Evolutionary conservation across 2,329 filamentous ascomycete species (phyloP).

Genomic region (Claviceps monticola): DNA sequence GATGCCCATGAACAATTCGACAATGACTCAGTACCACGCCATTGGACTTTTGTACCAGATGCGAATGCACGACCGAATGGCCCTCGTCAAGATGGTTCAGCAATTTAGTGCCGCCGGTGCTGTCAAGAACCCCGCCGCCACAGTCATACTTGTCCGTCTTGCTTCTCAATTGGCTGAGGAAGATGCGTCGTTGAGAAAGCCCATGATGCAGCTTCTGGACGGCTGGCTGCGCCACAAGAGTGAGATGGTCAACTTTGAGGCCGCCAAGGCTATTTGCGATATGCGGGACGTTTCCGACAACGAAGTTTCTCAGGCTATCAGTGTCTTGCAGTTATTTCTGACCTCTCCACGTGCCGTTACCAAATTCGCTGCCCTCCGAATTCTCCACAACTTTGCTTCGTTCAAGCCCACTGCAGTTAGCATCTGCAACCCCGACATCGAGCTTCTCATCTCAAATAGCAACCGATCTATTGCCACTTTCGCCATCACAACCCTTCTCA

Average conservation of each 20-base stretch:
- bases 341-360: slow-evolving; percentile 90
- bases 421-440: slow-evolving; percentile 92
- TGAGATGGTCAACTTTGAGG: slow-evolving; percentile 99
- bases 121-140: slow-evolving; percentile 87
- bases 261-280: slow-evolving; percentile 93
- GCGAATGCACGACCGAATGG: slow-evolving; percentile 95
- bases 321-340: slow-evolving; percentile 91
- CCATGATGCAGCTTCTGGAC: slow-evolving; percentile 94
- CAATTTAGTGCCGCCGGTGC: slow-evolving; percentile 86
- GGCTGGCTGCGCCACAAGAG: slow-evolving; percentile 97
- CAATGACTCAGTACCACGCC: slow-evolving; percentile 97
- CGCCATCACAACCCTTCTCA: slow-evolving; percentile 92
- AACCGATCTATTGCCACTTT: slow-evolving; percentile 98
- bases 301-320: slow-evolving; percentile 83
- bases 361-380: slow-evolving; percentile 93
- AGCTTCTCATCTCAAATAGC: slow-evolving; percentile 88
- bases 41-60: slow-evolving; percentile 97
- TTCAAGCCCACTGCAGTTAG: slow-evolving; percentile 92
- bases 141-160: slow-evolving; percentile 81
- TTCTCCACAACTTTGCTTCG: slow-evolving; percentile 88
- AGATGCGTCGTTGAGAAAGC: slow-evolving; percentile 73
- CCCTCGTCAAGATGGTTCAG: slow-evolving; percentile 99
- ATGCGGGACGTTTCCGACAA: slow-evolving; percentile 85
- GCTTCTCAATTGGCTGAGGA: slow-evolving; percentile 92
- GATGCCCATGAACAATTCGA: slow-evolving; percentile 77